phyloP scores from a whole-genome alignment of 768 basidiomycete genomes.

The Plicaturopsis crispa region DNA sequence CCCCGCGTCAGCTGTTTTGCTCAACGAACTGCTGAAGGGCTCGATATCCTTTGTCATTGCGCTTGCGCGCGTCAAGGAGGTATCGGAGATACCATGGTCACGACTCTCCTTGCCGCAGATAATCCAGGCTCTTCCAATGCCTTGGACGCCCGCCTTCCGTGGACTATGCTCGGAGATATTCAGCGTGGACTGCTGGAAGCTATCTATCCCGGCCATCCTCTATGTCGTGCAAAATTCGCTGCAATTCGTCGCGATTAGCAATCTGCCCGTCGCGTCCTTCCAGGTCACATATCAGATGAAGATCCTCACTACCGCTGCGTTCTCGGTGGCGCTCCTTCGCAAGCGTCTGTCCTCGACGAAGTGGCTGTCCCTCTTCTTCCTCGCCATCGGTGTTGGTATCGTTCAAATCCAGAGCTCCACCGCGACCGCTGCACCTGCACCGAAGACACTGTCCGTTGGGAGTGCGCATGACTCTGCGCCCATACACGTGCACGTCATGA shows the following conservation, averaged over 20 bases:
- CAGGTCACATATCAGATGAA: constrained; percentile 99
- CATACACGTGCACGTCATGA: constrained; percentile 65
- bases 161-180: constrained; percentile 70
- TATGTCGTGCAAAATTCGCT: constrained; percentile 96
- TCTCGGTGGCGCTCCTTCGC: constrained; percentile 79
- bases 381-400: constrained; percentile 89
- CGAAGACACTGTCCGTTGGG: constrained; percentile 40
- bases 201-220: constrained; percentile 92
- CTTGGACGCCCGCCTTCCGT: constrained; percentile 42
- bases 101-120: constrained; percentile 31
- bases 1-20: constrained; percentile 87
- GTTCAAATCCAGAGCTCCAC: constrained; percentile 82
- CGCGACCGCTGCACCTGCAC: constrained; percentile 17
- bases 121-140: constrained; percentile 29
- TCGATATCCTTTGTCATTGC: constrained; percentile 88
- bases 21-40: constrained; percentile 93
- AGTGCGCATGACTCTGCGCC: constrained; percentile 62
- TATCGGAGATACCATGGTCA: constrained; percentile 30
- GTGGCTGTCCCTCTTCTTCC: constrained; percentile 82
- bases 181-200: constrained; percentile 93
- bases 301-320: constrained; percentile 92
- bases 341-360: constrained; percentile 65
- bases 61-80: constrained; percentile 40
- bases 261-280: constrained; percentile 94
- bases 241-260: constrained; percentile 93